Evolutionary conservation across 2,329 filamentous ascomycete species (phyloP).

Genomic region (Neonectria coccinea): DNA sequence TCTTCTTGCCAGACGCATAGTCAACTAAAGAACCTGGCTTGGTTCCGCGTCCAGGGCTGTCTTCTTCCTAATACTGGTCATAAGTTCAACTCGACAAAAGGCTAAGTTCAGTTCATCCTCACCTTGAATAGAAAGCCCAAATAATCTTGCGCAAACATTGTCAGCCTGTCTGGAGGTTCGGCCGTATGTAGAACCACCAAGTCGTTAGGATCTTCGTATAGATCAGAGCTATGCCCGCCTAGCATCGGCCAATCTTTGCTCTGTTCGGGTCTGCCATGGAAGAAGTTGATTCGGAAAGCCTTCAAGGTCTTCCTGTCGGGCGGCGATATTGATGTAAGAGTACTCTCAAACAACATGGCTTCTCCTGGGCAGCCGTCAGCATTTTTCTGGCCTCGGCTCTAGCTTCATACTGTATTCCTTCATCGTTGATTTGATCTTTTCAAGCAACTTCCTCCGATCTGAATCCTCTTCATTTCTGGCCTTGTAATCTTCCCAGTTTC

Average conservation of each 20-base stretch:
- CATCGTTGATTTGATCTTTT: background rate
- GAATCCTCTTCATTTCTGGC: background rate
- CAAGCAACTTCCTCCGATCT: slow-evolving; percentile 10
- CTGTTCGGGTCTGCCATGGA: slow-evolving; percentile 15
- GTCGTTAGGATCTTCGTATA: slow-evolving; percentile 25
- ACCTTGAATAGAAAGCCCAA: slow-evolving; percentile 23
- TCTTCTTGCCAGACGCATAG: slow-evolving; percentile 21
- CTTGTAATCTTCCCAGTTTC: slow-evolving; percentile 27
- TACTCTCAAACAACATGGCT: slow-evolving; percentile 26
- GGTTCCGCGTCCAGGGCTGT: background rate
- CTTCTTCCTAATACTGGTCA: background rate
- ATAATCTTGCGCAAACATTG: slow-evolving; percentile 22
- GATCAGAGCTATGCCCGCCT: slow-evolving; percentile 10
- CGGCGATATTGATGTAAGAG: slow-evolving; percentile 17
- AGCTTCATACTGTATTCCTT: slow-evolving; percentile 14
- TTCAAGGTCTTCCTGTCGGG: slow-evolving; percentile 21
- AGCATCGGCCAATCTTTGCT: slow-evolving; percentile 20
- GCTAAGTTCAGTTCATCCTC: background rate
- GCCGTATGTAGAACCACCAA: slow-evolving; percentile 14
- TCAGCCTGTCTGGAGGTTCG: slow-evolving; percentile 18
- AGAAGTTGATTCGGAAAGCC: slow-evolving; percentile 22
- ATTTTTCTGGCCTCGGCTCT: background rate
- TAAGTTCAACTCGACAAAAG: background rate
- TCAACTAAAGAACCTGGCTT: slow-evolving; percentile 1
- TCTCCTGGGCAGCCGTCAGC: slow-evolving; percentile 3